A percentile compares a stretch with the other conserved stretches of the same genome.
Evolutionary conservation across 768 basidiomycete genomes (phyloP).

Genomic region (Mrakia gelida): DNA sequence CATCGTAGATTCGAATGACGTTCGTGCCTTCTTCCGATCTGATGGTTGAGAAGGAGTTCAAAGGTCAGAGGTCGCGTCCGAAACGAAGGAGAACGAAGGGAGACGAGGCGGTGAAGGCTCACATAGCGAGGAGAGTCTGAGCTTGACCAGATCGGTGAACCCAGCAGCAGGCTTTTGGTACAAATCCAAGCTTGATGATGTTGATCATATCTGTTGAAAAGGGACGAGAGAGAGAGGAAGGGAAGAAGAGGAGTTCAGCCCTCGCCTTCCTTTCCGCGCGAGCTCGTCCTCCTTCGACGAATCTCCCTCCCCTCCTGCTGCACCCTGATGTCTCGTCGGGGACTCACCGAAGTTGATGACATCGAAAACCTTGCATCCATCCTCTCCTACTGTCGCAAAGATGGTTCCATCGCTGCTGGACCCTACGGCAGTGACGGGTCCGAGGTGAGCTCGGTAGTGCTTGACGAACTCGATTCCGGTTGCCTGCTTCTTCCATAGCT

Average conservation of each 20-base stretch:
- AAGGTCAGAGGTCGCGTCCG: slow-evolving; percentile 16
- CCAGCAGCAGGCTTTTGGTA: slow-evolving; percentile 89
- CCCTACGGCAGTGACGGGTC: slow-evolving; percentile 70
- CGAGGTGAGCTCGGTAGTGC: slow-evolving; percentile 88
- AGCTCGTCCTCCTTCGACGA: background rate
- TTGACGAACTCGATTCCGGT: slow-evolving; percentile 95
- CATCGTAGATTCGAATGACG: slow-evolving; percentile 83
- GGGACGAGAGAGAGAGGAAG: background rate
- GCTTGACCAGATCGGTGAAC: slow-evolving; percentile 85
- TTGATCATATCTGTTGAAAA: slow-evolving; percentile 91
- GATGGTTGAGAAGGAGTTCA: background rate
- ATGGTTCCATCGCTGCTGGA: slow-evolving; percentile 87
- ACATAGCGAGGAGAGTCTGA: slow-evolving; percentile 83
- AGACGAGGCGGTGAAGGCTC: slow-evolving; percentile 37
- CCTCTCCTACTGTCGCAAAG: slow-evolving; percentile 86
- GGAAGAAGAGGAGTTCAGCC: background rate
- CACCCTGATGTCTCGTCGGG: background rate
- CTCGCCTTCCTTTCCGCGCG: background rate
- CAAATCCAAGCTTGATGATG: slow-evolving; percentile 83
- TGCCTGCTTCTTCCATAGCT: slow-evolving; percentile 99
- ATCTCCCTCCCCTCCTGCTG: no score
- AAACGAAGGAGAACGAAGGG: slow-evolving; percentile 23
- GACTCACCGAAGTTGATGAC: slow-evolving; percentile 93
- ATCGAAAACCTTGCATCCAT: slow-evolving; percentile 80
- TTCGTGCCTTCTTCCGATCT: slow-evolving; percentile 76